Base-by-base conservation (phyloP, 1,139 yeast genomes). In the Arxiozyma slooffiae region DNA sequence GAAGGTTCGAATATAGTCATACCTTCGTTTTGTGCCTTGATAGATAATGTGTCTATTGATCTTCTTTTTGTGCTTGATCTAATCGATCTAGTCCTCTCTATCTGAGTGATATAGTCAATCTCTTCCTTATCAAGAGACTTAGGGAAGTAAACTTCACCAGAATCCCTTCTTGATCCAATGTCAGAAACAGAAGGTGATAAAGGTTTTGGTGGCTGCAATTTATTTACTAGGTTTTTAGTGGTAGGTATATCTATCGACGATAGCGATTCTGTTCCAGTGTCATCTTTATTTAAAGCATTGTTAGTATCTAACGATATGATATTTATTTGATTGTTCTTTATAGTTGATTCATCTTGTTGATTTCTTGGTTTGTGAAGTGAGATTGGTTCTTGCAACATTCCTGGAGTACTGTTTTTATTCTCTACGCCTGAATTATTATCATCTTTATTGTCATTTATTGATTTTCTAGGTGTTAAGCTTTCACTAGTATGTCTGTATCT, bases 101-200 rank as follows among this genome's bases (percentile, higher is more conserved):
- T 62, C 5, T 87, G 78, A 1, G 82, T 82, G 53, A 85, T 85
- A 47, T 85, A 80, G 57, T 82, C 87, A 17, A 85, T 86, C 63
- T 85, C 95, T 50, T 76, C 80, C 0, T 78, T 72, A 55, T 76
- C 81, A 44, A 85, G 70, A 3, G 80, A 77, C 60, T 81, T 84
- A 0, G 94, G 95, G 63, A 85, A 85, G 41, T 84, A 67, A 0
- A 81, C 78, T 52, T 83, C 90, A 14, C 92, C 90, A 4, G 65
- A 57, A 48, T 64, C 63, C 18, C 60, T 56, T 49, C 47, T 50
- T 24, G 41, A 37, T 11, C 23, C 48, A 24, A 17, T 30, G 7
- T 20, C 24, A 23, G 47, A 34, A 11, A 30, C 26, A 21, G 18
- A 11, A 18, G 48, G 48, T 18, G 46, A 22, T 41, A 47, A 22